Evolutionary conservation across 352 stramenopile genomes (phyloP).

Genomic region (Globisporangium alternatum): DNA sequence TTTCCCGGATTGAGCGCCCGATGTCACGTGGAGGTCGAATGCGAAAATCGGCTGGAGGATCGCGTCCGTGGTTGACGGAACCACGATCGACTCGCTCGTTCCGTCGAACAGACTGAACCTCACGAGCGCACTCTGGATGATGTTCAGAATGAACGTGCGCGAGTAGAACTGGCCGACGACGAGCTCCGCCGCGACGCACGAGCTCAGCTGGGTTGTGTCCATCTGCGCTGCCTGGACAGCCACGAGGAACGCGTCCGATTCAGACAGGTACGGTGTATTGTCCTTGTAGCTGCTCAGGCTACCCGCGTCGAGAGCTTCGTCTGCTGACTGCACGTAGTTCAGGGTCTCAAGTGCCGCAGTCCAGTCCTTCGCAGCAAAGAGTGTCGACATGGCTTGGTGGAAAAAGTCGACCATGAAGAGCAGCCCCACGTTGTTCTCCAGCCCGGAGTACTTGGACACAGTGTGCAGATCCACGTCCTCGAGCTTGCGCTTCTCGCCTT

Average conservation of each 20-base stretch:
- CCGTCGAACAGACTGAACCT: conserved; percentile 15
- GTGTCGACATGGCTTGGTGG: conserved; percentile 30
- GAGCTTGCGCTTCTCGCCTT: conserved; percentile 15
- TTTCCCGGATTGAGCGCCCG: conserved; percentile 15
- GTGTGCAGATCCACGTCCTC: conserved; percentile 26
- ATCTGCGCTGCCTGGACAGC: conserved; percentile 30
- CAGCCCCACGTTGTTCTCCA: conserved; percentile 41
- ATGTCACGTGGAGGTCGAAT: conserved; percentile 29
- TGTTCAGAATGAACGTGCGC: conserved; percentile 29
- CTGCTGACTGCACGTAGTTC: conserved; percentile 24
- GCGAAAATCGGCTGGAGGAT: conserved; percentile 29
- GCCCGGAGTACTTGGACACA: conserved; percentile 20
- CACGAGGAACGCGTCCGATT: conserved; percentile 35
- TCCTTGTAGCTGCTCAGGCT: conserved; percentile 25
- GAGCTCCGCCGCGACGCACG: conserved; percentile 38
- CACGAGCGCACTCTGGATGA: conserved; percentile 26
- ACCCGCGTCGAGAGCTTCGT: conserved; percentile 20
- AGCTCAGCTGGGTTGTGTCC: conserved; percentile 28
- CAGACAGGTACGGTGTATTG: conserved; percentile 22
- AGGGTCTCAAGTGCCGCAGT: conserved; percentile 26
- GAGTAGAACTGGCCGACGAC: conserved; percentile 39
- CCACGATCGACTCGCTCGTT: conserved; percentile 6
- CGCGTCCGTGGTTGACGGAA: conserved; percentile 18
- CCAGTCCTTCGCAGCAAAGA: conserved; percentile 36
- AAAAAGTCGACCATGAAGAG: conserved; percentile 45